Conservation (phyloP, 2,329 filamentous ascomycete genomes). For the Diatrype stigma region DNA sequence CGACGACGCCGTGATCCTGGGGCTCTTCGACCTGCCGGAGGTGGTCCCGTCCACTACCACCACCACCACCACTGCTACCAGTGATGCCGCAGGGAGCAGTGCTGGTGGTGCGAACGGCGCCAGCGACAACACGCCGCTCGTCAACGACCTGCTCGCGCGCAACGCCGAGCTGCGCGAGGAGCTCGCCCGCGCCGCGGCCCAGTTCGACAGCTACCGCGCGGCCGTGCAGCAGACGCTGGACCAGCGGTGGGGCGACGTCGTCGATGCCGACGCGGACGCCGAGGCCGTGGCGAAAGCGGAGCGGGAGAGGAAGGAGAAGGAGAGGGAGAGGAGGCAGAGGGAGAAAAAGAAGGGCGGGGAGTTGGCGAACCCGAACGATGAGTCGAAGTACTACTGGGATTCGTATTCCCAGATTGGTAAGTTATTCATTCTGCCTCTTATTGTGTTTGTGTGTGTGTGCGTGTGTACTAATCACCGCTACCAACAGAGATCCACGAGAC, state of each 20-base stretch:
- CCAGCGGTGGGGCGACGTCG: slow-evolving; percentile 57
- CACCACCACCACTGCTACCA: slow-evolving; percentile 11
- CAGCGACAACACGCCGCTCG: slow-evolving; percentile 25
- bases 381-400: slow-evolving; percentile 53
- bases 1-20: slow-evolving; percentile 85
- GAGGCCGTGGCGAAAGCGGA: slow-evolving; percentile 8
- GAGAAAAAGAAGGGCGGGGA: slow-evolving; percentile 29
- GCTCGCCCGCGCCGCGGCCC: slow-evolving; percentile 52
- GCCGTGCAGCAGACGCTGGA: slow-evolving; percentile 65
- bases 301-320: slow-evolving; percentile 18
- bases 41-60: slow-evolving; percentile 28
- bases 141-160: slow-evolving; percentile 41
- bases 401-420: slow-evolving; percentile 58
- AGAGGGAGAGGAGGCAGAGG: slow-evolving; percentile 25
- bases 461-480: neutral
- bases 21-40: slow-evolving; percentile 71
- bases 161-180: slow-evolving; percentile 57
- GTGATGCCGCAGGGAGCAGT: no score
- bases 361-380: slow-evolving; percentile 17
- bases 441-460: neutral
- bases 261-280: slow-evolving; percentile 25
- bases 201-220: slow-evolving; percentile 62
- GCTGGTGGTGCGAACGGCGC: no score
- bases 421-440: slow-evolving; percentile 12
- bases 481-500: slow-evolving; percentile 82